Base-by-base conservation (phyloP, 2,329 filamentous ascomycete species). In the Fusarium sp. region DNA sequence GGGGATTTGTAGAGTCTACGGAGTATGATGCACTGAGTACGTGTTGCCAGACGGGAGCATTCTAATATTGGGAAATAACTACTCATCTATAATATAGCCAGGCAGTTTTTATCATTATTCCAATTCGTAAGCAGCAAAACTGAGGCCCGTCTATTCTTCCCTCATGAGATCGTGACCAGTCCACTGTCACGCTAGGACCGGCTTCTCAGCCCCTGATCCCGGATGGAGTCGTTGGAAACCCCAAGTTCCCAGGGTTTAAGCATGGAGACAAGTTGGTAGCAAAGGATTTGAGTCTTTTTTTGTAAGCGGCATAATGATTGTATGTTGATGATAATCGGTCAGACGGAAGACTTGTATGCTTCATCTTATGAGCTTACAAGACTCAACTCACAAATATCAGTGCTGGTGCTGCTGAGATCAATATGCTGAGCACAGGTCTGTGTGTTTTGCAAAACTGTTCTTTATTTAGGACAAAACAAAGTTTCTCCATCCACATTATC, bases 401-500 rank as follows among this genome's bases (percentile, higher is more conserved):
- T 21, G 7, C 44, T 29, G 44, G 27, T 21, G 25, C 25, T 11
- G 14, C 18, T 49, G 33, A 27, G 23, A 35, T 37, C 31, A 46
- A n/a, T 14, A 33, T 27, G 31, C n/a, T 23, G 38, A 48, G 18
- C 15, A 55, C 51, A 31, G 31, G 55, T 4, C 58, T 38, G 49
- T 49, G 58, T 37, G n/a, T 31, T 62, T 35, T 42, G 31, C 25
- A 18, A 39, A 31, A 54, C 41, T n/a, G 37, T 42, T 45, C 46
- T 39, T 69, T 42, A 63, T 57, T 72, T 69, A 44, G 52, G 54
- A 68, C 35, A 64, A 58, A 51, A 70, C 45, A 72, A 46, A 73
- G 65, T 60, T 73, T 60, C 38, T 45, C 57, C 39, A 63, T 62
- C 57, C 57, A 44, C 41, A 42, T 41, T 45, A 33, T 59, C 44